These are phyloP conservation scores for Agaricus bisporus DNA, from an alignment of 768 basidiomycete genomes.

Conservation along the genomic window DNA sequence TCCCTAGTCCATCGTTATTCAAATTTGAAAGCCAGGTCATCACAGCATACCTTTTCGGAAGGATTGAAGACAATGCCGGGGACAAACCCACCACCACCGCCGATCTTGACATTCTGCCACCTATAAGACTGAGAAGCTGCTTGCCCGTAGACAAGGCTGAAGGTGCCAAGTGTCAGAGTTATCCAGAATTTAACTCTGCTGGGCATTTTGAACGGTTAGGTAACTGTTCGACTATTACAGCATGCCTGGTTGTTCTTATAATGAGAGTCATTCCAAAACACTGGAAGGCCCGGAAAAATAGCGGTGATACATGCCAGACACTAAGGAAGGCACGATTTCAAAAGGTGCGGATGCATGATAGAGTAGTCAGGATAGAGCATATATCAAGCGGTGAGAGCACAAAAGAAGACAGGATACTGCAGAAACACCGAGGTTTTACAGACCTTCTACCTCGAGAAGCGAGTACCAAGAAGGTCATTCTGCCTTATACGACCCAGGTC, in stretches of 20 bases:
- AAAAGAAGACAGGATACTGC: neutral
- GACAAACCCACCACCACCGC: constrained; percentile 44
- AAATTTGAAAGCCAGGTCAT: neutral
- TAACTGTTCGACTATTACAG: neutral
- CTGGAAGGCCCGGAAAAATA: constrained; percentile 1
- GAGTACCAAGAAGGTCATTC: too few species aligned
- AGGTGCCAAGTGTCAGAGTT: constrained; percentile 21
- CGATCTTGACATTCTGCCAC: constrained; percentile 60
- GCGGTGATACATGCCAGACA: neutral
- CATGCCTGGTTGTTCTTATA: neutral
- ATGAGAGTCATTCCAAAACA: neutral
- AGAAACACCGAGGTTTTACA: constrained; percentile 8
- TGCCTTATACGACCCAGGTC: neutral
- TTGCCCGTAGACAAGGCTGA: constrained; percentile 24
- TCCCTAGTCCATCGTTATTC: constrained; percentile 27
- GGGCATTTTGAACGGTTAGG: constrained; percentile 20
- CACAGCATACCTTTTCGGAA: constrained; percentile 30
- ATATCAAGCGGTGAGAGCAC: neutral
- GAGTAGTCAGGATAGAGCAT: neutral
- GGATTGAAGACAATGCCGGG: constrained; percentile 61
- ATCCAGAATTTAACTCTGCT: constrained; percentile 25
- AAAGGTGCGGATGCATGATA: neutral
- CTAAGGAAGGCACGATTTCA: constrained; percentile 2
- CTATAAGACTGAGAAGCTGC: constrained; percentile 46
- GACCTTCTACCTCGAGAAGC: neutral